phyloP scores from a whole-genome alignment of 805 yeast genomes.

The Suhomyces canberraensis region DNA sequence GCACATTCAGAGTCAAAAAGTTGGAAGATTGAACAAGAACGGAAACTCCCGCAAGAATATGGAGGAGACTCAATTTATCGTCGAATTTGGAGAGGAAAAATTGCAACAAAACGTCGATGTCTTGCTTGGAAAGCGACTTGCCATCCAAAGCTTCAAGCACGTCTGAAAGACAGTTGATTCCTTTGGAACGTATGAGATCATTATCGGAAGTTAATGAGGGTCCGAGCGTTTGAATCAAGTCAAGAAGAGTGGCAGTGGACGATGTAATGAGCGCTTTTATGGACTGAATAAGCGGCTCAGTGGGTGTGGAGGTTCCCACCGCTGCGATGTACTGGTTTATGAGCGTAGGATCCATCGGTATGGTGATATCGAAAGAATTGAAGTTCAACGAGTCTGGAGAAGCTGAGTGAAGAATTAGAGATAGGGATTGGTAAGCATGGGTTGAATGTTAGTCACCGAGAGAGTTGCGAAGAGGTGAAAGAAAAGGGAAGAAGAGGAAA shows the following conservation, averaged over 20 bases:
- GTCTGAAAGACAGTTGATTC: conserved; percentile 40
- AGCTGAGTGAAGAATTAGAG: no score
- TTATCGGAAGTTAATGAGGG: conserved; percentile 60
- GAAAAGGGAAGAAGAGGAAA: no score
- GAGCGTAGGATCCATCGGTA: conserved; percentile 24
- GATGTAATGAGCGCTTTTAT: conserved; percentile 22
- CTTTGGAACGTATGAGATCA: conserved; percentile 46
- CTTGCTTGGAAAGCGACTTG: conserved; percentile 36
- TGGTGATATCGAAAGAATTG: no score
- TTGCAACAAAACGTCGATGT: conserved; percentile 46
- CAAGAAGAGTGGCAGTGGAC: conserved; percentile 39
- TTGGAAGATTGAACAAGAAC: conserved; percentile 52
- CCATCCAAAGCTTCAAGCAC: conserved; percentile 26
- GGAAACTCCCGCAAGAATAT: conserved; percentile 52
- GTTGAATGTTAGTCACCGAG: no score
- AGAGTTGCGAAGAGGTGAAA: no score
- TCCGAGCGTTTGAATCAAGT: conserved; percentile 58
- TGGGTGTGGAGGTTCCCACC: conserved; percentile 22
- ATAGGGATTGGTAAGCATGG: no score
- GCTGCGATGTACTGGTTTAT: conserved; percentile 38
- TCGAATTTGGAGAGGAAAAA: conserved; percentile 67
- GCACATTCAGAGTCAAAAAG: conserved; percentile 27
- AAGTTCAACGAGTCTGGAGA: no score
- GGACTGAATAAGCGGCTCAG: conserved; percentile 14
- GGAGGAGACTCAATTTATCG: conserved; percentile 54